Evolutionary conservation across 495 filamentous ascomycete genomes (phyloP).

Genomic region (Chaetomium cochliodes): DNA sequence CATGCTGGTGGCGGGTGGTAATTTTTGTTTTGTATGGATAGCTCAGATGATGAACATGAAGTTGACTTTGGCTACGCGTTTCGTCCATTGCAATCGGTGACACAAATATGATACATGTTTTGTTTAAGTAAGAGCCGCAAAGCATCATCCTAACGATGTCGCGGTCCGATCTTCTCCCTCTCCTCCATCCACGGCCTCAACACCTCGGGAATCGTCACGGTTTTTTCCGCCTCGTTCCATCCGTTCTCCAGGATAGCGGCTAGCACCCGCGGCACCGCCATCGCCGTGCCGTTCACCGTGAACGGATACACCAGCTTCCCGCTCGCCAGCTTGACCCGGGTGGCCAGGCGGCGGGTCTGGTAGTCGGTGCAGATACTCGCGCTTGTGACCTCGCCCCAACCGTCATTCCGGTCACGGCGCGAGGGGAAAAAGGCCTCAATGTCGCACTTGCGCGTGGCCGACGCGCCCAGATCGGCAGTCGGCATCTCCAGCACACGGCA

Average conservation of each 20-base stretch:
- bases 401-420: conserved; percentile 65
- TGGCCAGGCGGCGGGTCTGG: conserved; percentile 78
- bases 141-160: conserved; percentile 19
- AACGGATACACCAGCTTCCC: conserved; percentile 63
- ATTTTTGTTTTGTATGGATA: conserved; percentile 12
- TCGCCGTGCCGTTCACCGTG: conserved; percentile 91
- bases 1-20: background rate
- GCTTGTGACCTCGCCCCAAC: conserved; percentile 92
- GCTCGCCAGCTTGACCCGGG: conserved; percentile 53
- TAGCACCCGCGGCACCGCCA: conserved; percentile 86
- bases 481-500: conserved; percentile 94
- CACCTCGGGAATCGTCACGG: conserved; percentile 71
- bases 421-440: conserved; percentile 95
- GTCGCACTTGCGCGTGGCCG: conserved; percentile 79
- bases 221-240: conserved; percentile 66
- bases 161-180: conserved; percentile 59
- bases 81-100: conserved; percentile 4
- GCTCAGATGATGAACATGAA: conserved; percentile 16
- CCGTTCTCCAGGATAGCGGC: conserved; percentile 92
- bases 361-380: conserved; percentile 94
- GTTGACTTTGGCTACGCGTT: background rate
- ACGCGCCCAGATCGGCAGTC: conserved; percentile 78
- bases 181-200: conserved; percentile 82
- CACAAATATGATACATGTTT: background rate
- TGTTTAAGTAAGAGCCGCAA: background rate